Evolutionary conservation across 805 yeast genomes (phyloP).

Genomic region (Candida nitratophila): DNA sequence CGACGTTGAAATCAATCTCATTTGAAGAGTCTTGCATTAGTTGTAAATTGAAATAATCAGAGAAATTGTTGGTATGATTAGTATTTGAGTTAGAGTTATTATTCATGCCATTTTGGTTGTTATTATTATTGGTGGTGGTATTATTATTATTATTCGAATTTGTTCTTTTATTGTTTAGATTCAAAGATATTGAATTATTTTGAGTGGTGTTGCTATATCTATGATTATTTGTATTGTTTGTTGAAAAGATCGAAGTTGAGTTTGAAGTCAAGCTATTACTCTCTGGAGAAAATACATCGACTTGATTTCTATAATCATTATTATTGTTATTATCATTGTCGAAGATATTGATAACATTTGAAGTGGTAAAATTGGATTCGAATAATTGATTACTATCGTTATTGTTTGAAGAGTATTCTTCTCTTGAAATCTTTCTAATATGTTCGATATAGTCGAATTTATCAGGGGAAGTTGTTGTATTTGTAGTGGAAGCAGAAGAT

Average conservation of each 20-base stretch:
- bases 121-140: conserved; percentile 2
- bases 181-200: not conserved
- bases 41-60: conserved; percentile 1
- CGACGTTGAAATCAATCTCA: conserved; percentile 22
- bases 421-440: conserved; percentile 28
- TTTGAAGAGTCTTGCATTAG: not conserved
- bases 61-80: conserved; percentile 1
- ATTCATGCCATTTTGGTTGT: conserved; percentile 6
- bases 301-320: not conserved
- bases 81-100: conserved; percentile 1
- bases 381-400: conserved; percentile 6
- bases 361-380: conserved; percentile 8
- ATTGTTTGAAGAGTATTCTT: conserved; percentile 25
- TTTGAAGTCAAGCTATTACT: conserved; percentile 10
- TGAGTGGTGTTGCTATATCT: not conserved
- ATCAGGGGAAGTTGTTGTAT: conserved; percentile 11
- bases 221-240: not conserved
- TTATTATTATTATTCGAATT: not conserved
- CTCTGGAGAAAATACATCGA: conserved; percentile 7
- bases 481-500: not conserved
- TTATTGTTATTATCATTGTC: conserved; percentile 6
- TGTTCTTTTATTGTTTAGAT: not conserved
- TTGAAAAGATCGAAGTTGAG: conserved; percentile 13
- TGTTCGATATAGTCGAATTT: conserved; percentile 31
- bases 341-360: conserved; percentile 20